A percentile compares a stretch with the other conserved stretches of the same genome.
phyloP scores from a whole-genome alignment of 1,139 yeast species.

The Pneumocystis oryctolagi region DNA sequence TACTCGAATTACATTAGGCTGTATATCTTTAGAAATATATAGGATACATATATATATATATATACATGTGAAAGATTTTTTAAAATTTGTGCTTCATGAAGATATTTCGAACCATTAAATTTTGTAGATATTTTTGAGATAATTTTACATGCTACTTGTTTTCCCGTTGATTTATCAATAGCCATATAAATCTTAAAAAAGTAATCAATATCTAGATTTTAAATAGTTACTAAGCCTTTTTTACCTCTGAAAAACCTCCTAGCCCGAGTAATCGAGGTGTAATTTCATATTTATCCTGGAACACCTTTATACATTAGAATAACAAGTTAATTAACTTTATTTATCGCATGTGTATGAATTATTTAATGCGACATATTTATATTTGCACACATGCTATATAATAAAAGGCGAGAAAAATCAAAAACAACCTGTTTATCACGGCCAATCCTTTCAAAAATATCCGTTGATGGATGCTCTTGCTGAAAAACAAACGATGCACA shows the following conservation, averaged over 20 bases:
- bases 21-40: not conserved
- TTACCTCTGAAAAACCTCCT: constrained; percentile 44
- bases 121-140: constrained; percentile 13
- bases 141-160: constrained; percentile 21
- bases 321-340: not conserved
- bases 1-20: constrained; percentile 19
- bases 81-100: constrained; percentile 17
- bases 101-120: constrained; percentile 14
- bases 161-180: constrained; percentile 9
- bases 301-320: not conserved
- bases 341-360: constrained; percentile 13
- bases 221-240: constrained; percentile 20
- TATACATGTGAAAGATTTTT: constrained; percentile 16
- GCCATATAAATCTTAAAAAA: constrained; percentile 15
- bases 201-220: not conserved
- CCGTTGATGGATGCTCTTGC: constrained; percentile 7
- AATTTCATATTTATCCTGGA: constrained; percentile 30
- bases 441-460: not conserved
- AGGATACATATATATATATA: not conserved
- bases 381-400: not conserved
- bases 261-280: constrained; percentile 35
- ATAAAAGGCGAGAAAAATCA: not conserved
- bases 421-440: not conserved
- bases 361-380: not conserved
- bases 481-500: constrained; percentile 20